These are phyloP conservation scores for Mycena galopus DNA, from an alignment of 768 basidiomycete genomes.

Conservation along the genomic window DNA sequence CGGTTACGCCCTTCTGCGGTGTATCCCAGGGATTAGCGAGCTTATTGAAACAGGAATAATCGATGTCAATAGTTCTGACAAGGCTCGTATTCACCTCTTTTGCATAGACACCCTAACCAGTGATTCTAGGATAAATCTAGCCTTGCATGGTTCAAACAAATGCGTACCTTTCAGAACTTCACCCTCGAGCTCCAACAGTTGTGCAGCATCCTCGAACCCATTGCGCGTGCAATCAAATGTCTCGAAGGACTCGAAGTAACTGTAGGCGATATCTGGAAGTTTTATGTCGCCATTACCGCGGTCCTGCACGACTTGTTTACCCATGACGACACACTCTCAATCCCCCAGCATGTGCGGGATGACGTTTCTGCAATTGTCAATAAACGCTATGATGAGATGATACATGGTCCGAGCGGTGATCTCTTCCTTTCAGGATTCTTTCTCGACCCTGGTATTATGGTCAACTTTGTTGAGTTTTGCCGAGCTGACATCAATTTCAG, in stretches of 20 bases:
- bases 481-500: neutral
- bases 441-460: constrained; percentile 39
- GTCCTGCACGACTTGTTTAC: constrained; percentile 27
- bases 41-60: constrained; percentile 13
- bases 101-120: neutral
- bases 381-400: constrained; percentile 38
- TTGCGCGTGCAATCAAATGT: constrained; percentile 39
- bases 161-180: constrained; percentile 3
- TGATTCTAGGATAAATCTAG: neutral
- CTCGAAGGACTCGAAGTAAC: constrained; percentile 40
- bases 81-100: neutral
- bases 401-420: constrained; percentile 34
- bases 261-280: constrained; percentile 40
- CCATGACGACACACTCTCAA: neutral
- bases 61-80: neutral
- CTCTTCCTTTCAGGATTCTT: constrained; percentile 41
- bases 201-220: constrained; percentile 30
- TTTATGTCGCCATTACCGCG: no score
- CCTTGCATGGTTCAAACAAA: constrained; percentile 15
- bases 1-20: constrained; percentile 23
- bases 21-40: constrained; percentile 34
- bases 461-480: neutral
- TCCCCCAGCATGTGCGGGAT: constrained; percentile 16
- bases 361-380: constrained; percentile 35
- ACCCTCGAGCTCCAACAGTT: constrained; percentile 27